Conservation (phyloP, 768 basidiomycete species). For the Termitomyces eurrhizus region DNA sequence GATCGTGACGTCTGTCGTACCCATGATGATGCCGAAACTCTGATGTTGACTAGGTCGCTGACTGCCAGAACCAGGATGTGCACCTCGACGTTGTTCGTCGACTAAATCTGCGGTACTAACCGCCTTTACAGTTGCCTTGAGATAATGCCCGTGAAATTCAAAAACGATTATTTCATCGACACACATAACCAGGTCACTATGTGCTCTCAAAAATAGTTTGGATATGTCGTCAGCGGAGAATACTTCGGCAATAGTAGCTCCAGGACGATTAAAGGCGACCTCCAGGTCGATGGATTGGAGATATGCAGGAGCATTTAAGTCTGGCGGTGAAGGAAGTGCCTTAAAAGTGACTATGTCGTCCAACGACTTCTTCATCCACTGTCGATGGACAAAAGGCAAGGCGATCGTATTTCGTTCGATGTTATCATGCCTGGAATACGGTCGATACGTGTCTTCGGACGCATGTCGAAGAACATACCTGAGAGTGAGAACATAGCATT, state of each 20-base stretch:
- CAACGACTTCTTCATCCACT: constrained; percentile 86
- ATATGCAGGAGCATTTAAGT: constrained; percentile 51
- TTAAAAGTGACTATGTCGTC: constrained; percentile 74
- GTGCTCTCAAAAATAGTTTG: constrained; percentile 68
- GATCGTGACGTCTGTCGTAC: constrained; percentile 88
- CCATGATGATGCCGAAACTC: constrained; percentile 75
- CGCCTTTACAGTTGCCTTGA: constrained; percentile 67
- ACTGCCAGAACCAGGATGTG: constrained; percentile 22
- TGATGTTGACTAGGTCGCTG: constrained; percentile 23
- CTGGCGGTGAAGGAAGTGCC: constrained; percentile 49
- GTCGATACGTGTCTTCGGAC: neutral
- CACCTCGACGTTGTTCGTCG: constrained; percentile 51
- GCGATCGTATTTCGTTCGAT: constrained; percentile 72
- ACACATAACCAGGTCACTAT: constrained; percentile 67
- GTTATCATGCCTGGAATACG: constrained; percentile 62
- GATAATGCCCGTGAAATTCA: constrained; percentile 83
- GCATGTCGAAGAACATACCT: constrained; percentile 43
- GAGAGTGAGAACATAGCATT: constrained; percentile 65
- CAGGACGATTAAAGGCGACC: constrained; percentile 56
- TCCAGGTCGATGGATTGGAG: constrained; percentile 81
- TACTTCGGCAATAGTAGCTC: constrained; percentile 55
- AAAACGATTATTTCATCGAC: constrained; percentile 71
- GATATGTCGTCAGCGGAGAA: constrained; percentile 89
- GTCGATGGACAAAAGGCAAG: constrained; percentile 73
- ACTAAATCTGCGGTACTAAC: constrained; percentile 58